A percentile compares a stretch with the other conserved stretches of the same genome.
These are phyloP conservation scores for Saturnispora gosingensis DNA, from an alignment of 805 yeast species.

Conservation along the genomic window DNA sequence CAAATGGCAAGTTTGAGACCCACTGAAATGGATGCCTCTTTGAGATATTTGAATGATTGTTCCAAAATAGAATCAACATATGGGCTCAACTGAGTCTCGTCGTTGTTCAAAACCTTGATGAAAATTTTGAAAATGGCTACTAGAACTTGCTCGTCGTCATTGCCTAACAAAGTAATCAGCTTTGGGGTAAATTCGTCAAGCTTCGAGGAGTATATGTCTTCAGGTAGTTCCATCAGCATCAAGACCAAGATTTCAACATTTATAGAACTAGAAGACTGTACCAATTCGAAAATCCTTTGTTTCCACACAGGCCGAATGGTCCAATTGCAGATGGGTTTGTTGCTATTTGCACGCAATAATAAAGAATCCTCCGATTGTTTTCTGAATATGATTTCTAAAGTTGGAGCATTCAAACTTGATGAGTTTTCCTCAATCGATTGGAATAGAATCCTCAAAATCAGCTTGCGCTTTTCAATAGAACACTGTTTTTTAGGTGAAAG, in stretches of 20 bases:
- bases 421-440: constrained; percentile 7
- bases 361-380: background rate
- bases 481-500: background rate
- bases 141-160: constrained; percentile 5
- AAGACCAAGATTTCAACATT: constrained; percentile 31
- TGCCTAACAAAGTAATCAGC: constrained; percentile 6
- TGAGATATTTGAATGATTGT: background rate
- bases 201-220: constrained; percentile 10
- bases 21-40: background rate
- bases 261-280: constrained; percentile 28
- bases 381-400: background rate
- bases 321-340: constrained; percentile 35
- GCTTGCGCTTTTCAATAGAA: constrained; percentile 1
- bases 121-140: constrained; percentile 7
- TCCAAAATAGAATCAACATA: constrained; percentile 9
- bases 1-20: background rate
- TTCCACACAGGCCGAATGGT: constrained; percentile 64
- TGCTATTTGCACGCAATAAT: constrained; percentile 3
- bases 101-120: constrained; percentile 5
- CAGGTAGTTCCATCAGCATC: constrained; percentile 36
- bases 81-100: constrained; percentile 4
- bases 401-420: background rate
- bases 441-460: constrained; percentile 9
- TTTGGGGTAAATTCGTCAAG: constrained; percentile 7
- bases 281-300: constrained; percentile 62